phyloP scores from a whole-genome alignment of 2,329 filamentous ascomycete species.

The Drechslerella stenobrocha region DNA sequence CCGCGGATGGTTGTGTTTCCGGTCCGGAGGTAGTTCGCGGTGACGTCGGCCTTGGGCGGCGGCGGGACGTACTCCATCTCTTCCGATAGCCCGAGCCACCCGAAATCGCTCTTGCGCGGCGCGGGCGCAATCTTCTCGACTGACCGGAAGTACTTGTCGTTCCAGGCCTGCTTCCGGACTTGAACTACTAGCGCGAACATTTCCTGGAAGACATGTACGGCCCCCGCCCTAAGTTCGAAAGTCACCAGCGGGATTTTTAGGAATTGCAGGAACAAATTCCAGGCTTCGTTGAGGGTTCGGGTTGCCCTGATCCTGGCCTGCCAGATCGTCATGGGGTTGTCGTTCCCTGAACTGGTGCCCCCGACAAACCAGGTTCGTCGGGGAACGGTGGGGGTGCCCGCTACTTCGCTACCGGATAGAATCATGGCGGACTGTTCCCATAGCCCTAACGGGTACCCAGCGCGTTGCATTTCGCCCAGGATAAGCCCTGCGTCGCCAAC shows the following conservation, averaged over 20 bases:
- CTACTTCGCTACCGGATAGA: constrained; percentile 50
- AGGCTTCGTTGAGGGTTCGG: constrained; percentile 52
- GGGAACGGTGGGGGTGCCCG: constrained; percentile 50
- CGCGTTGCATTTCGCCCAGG: constrained; percentile 50
- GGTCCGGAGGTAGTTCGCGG: constrained; percentile 19
- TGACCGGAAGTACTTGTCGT: background rate
- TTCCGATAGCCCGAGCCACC: constrained; percentile 21
- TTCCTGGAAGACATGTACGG: constrained; percentile 46
- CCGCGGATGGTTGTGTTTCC: constrained; percentile 27
- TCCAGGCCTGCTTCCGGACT: constrained; percentile 37
- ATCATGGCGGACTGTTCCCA: constrained; percentile 51
- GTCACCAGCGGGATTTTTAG: constrained; percentile 10
- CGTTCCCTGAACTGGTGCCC: constrained; percentile 15
- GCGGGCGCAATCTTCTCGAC: background rate
- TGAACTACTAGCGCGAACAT: constrained; percentile 51
- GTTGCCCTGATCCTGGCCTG: constrained; percentile 51
- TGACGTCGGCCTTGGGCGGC: constrained; percentile 17
- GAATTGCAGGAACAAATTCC: constrained; percentile 49
- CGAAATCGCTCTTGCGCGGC: constrained; percentile 1
- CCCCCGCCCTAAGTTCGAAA: constrained; percentile 1
- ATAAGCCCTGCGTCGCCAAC: constrained; percentile 48
- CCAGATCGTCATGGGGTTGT: constrained; percentile 22
- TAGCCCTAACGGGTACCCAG: constrained; percentile 45
- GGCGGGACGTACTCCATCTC: constrained; percentile 29
- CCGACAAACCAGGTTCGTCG: constrained; percentile 49